Evolutionary conservation across 169 alveolate species (phyloP).

Genomic region (Sarcocystis neurona): DNA sequence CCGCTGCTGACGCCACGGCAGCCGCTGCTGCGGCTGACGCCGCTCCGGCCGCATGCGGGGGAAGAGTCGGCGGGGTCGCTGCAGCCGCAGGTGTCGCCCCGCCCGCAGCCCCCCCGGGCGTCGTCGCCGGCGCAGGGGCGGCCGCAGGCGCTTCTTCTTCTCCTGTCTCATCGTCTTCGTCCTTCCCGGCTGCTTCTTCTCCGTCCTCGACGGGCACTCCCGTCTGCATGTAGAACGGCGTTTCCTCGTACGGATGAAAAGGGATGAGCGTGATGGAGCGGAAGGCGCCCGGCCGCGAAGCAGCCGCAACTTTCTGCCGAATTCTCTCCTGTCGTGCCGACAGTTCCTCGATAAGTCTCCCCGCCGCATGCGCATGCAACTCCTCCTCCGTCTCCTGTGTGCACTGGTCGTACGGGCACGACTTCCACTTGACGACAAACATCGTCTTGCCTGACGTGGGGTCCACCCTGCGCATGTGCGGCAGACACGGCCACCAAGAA

Average conservation of each 20-base stretch:
- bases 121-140: not conserved
- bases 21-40: not conserved
- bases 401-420: slow-evolving; percentile 90
- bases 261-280: slow-evolving; percentile 82
- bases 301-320: slow-evolving; percentile 70
- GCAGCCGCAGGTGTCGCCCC: not conserved
- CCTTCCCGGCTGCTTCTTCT: not conserved
- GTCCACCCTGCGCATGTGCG: slow-evolving; percentile 51
- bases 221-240: slow-evolving; percentile 82
- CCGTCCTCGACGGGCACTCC: not conserved
- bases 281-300: slow-evolving; percentile 78
- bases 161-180: not conserved
- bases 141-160: not conserved
- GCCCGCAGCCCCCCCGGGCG: not conserved
- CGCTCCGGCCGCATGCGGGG: not conserved
- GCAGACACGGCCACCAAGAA: too few species aligned
- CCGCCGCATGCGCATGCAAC: slow-evolving; percentile 81
- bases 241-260: slow-evolving; percentile 86
- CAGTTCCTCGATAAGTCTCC: slow-evolving; percentile 75
- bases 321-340: slow-evolving; percentile 81
- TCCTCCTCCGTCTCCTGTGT: slow-evolving; percentile 86
- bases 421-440: slow-evolving; percentile 87
- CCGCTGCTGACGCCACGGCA: not conserved
- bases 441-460: slow-evolving; percentile 38
- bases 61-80: not conserved